Evolutionary conservation across 305 asterid species (phyloP), one percentile per base, ranked within the genome.

Genomic region (Fraxinus baroniana): DNA sequence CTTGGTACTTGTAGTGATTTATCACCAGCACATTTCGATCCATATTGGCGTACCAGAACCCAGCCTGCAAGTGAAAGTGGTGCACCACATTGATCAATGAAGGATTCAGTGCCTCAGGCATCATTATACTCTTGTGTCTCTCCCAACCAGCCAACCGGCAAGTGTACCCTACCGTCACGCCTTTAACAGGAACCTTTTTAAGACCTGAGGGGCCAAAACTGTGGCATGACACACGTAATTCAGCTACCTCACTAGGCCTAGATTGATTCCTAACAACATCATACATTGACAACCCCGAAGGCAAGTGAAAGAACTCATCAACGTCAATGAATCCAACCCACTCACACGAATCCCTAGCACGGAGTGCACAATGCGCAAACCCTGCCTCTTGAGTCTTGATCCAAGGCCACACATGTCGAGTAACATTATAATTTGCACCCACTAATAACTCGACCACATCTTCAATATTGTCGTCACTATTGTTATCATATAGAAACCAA

Each of bases 301-400:
- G 90, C 81, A 90, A 75, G 88, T 93, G 89, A 60, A 93, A 80
- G 78, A 91, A 93, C 85, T 91, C 98, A 55, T 93, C 98, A 0
- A 92, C 98, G 28, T 92, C 98, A 22, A 94, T 90, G 83, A 94
- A 94, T 44, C 91, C 94, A 66, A 94, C 95, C 98, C 97, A 92
- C 10, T 91, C 87, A 28, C 97, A 92, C 2, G 84, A 84, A 37
- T 85, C 90, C 57, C 90, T 82, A 0, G 97, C 94, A 75, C 90
- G 87, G 74, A 93, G 33, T 0, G 94, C 93, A 70, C 98, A 94
- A 55, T 94, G 95, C 9, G 97, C 87, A 33, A 94, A 90, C 3
- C 98, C 97, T 0, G 95, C 95, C 81, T 94, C 98, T 18, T 94
- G 97, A 9, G 91, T 88, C 84, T 94, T 94, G 85, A 91, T 86